Conservation (phyloP, 208 protist genomes). For the Acanthamoeba divionensis region DNA sequence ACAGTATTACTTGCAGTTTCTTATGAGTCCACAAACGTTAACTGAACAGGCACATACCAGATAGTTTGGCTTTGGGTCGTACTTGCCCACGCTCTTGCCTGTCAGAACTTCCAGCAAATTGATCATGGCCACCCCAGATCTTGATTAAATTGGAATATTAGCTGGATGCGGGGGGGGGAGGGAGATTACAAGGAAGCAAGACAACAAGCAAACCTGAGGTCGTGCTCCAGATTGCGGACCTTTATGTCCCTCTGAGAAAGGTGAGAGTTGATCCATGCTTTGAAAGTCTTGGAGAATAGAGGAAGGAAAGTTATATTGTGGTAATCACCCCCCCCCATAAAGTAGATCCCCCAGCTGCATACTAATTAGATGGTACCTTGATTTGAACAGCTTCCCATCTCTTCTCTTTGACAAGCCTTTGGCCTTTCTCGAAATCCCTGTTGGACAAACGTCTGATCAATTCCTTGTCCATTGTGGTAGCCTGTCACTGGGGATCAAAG, state of each 20-base stretch:
- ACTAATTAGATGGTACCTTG: neutral
- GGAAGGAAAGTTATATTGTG: too few species aligned
- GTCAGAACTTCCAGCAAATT: slow-evolving; percentile 23
- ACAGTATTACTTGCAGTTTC: too few species aligned
- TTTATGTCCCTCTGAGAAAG: neutral
- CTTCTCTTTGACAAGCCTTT: neutral
- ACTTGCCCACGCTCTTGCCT: neutral
- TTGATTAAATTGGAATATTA: too few species aligned
- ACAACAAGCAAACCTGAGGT: neutral
- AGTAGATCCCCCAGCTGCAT: too few species aligned
- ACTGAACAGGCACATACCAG: too few species aligned
- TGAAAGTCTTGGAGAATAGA: neutral
- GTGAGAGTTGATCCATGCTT: slow-evolving; percentile 23
- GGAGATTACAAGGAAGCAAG: neutral
- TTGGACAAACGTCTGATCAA: neutral
- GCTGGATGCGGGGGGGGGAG: too few species aligned
- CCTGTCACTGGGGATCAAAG: too few species aligned
- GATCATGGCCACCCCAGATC: neutral
- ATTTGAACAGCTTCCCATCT: slow-evolving; percentile 11
- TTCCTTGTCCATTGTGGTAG: slow-evolving; percentile 42
- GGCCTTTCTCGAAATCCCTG: neutral
- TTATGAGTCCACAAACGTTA: too few species aligned
- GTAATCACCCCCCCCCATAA: too few species aligned
- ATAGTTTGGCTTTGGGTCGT: slow-evolving; percentile 13
- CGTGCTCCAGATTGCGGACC: neutral